Base-by-base conservation (phyloP, 2,329 filamentous ascomycete species). In the Calonectria pseudoreteaudii region DNA sequence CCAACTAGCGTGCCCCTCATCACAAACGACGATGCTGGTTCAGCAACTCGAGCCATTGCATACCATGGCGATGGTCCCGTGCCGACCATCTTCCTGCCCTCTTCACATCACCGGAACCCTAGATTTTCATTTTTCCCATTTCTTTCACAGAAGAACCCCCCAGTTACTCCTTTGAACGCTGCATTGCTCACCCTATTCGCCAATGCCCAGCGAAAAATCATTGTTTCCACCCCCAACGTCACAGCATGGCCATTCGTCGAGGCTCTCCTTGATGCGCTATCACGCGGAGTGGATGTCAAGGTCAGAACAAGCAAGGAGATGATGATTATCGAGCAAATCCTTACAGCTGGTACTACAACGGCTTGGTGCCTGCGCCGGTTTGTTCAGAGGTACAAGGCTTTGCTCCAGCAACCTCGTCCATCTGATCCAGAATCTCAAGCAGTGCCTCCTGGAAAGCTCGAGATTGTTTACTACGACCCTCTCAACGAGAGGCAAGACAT, bases 271-370 rank as follows among this genome's bases (percentile, higher is more conserved):
- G 85, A 85, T 0, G 93, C 93, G 0, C 84, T 96, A 0, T 77
- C 84, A 4, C 89, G 94, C 1, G 94, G 94, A 1, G 90, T 97
- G 14, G 84, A 93, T 68, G 91, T 97, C 1, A 87, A 87, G 10
- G 89, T 96, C 53, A 86, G 94, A 9, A 95, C 94, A 0, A 93
- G 91, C 76, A 88, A 89, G 72, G 86, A 87, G 18, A 92, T 96
- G 87, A 96, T 95, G 94, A 81, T 94, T 20, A 84, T 94, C 36
- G 95, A 97, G 84, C 95, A 97, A 82, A 86, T 97, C n/a, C 86
- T 95, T 30, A 97, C 94, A 0, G 92, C 94, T 0, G 93, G 93
- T 0, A 95, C 93, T 0, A 94, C 93, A 0, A 96, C 94, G 0
- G 87, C 90, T 0, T 86, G 90, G 75, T 94, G 93, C 74, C 80